A percentile compares a stretch with the other conserved stretches of the same genome.
Conservation (phyloP, 192 early-diverging fungal genomes). For the Geosiphon pyriformis region DNA sequence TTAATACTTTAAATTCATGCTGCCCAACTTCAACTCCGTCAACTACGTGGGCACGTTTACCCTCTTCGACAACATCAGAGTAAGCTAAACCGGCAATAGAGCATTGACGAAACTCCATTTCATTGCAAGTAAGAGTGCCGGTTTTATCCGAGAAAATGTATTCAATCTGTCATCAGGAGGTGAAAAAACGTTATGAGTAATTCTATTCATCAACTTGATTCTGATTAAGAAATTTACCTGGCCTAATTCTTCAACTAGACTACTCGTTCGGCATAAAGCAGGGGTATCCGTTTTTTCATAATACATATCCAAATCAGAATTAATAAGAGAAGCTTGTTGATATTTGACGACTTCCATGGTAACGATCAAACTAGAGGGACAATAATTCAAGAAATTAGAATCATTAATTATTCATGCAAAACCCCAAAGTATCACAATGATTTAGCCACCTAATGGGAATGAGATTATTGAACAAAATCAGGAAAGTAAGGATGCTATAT, state of each 20-base stretch:
- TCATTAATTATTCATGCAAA: too few species aligned
- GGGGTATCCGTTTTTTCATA: conserved; percentile 90
- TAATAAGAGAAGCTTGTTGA: conserved; percentile 81
- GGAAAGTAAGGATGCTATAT: conserved; percentile 90
- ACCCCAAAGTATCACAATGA: too few species aligned
- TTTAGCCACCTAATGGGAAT: conserved; percentile 80
- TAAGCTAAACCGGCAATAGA: conserved; percentile 91
- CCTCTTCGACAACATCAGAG: conserved; percentile 84
- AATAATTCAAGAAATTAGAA: conserved; percentile 20
- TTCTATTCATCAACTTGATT: too few species aligned
- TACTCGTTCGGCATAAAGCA: conserved; percentile 85
- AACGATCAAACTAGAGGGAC: conserved; percentile 92
- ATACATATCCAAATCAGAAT: conserved; percentile 94
- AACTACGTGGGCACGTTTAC: conserved; percentile 72
- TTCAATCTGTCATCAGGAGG: conserved; percentile 61
- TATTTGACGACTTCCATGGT: conserved; percentile 99
- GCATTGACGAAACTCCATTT: conserved; percentile 86
- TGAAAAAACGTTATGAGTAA: too few species aligned
- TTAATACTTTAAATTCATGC: conserved; percentile 58
- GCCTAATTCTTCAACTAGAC: conserved; percentile 93
- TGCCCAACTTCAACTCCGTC: conserved; percentile 66
- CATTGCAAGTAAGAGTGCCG: conserved; percentile 80
- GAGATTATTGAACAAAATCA: conserved; percentile 98
- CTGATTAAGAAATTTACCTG: conserved; percentile 43
- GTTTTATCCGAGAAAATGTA: conserved; percentile 98